Evolutionary conservation across 495 filamentous ascomycete species (phyloP).

Genomic region (Neurospora pannonica): DNA sequence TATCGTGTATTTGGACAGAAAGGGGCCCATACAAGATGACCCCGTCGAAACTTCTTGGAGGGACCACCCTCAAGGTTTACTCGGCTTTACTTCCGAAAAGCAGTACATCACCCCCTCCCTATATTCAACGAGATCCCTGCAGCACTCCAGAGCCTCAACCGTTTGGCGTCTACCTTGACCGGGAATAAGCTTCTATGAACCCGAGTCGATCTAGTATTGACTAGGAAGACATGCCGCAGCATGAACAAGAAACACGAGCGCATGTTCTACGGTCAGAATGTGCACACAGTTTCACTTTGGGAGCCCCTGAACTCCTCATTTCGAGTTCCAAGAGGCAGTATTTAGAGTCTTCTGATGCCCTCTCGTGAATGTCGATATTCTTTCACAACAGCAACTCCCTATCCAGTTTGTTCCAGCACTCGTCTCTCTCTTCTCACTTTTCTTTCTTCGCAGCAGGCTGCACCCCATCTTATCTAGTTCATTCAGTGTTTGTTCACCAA

Average conservation of each 20-base stretch:
- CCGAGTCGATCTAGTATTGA: background rate
- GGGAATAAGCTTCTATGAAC: background rate
- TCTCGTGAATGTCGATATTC: background rate
- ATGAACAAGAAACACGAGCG: background rate
- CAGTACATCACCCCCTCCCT: background rate
- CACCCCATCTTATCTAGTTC: background rate
- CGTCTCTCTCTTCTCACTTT: background rate
- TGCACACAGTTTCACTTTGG: background rate
- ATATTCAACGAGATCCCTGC: background rate
- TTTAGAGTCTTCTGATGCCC: background rate
- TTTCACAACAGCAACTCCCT: background rate
- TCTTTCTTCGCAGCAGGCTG: background rate
- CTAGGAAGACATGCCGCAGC: background rate
- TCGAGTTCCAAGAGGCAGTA: background rate
- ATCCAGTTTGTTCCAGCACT: background rate
- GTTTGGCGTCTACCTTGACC: background rate
- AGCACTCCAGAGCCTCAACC: background rate
- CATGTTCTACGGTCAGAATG: background rate
- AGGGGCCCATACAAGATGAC: background rate
- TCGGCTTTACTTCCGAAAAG: background rate
- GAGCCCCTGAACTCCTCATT: background rate
- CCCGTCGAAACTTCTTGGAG: background rate
- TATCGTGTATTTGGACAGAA: background rate
- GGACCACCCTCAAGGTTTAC: background rate
- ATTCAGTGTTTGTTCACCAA: background rate